These are phyloP conservation scores for Arthrobotrys sphaeroides DNA, from an alignment of 2,329 filamentous ascomycete genomes.

Conservation along the genomic window DNA sequence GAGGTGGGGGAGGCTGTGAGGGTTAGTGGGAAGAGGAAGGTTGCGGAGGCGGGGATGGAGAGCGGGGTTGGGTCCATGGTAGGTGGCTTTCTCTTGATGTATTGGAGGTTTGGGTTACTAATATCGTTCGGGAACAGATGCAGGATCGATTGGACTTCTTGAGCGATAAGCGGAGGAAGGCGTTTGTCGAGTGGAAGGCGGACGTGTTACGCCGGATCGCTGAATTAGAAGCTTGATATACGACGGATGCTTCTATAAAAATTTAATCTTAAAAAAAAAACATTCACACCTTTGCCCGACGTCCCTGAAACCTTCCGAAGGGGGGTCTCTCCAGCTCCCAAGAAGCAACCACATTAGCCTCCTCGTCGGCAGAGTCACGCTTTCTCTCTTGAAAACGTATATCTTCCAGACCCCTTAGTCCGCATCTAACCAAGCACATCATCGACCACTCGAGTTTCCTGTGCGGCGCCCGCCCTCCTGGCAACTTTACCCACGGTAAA, in stretches of 20 bases:
- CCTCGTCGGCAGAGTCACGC: neutral
- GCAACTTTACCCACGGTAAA: neutral
- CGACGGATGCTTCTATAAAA: neutral
- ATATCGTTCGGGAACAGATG: conserved; percentile 60
- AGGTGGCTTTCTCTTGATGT: neutral
- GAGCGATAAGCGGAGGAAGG: conserved; percentile 70
- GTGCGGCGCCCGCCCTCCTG: neutral
- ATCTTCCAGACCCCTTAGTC: neutral
- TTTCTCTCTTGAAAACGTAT: neutral
- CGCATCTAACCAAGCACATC: neutral
- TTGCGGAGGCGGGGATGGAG: conserved; percentile 29
- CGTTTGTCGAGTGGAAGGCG: conserved; percentile 73
- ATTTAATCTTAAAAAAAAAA: neutral
- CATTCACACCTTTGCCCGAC: no score
- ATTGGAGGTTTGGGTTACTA: neutral
- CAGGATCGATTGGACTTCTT: conserved; percentile 78
- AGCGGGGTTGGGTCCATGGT: conserved; percentile 50
- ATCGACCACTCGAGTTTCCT: neutral
- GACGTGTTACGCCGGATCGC: conserved; percentile 69
- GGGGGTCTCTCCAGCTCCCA: neutral
- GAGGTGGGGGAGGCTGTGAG: neutral
- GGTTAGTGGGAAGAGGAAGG: conserved; percentile 26
- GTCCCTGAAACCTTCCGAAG: neutral
- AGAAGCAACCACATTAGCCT: neutral
- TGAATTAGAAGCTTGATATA: conserved; percentile 61